A percentile compares a stretch with the other conserved stretches of the same genome.
phyloP scores from a whole-genome alignment of 257 asterid species.

The Solanum paucissectum region DNA sequence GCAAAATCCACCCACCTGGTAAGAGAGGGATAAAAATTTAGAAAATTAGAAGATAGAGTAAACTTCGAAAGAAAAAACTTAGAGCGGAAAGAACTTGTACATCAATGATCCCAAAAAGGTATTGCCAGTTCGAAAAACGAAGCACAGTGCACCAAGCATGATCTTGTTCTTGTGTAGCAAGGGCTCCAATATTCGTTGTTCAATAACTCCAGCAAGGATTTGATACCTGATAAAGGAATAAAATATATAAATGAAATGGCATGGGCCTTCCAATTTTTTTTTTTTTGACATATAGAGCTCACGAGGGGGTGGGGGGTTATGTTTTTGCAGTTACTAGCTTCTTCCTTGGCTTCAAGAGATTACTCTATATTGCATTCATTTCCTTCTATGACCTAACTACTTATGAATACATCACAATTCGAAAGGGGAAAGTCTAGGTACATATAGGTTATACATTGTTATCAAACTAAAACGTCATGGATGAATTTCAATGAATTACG shows the following conservation, averaged over 20 bases:
- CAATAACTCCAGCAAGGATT: constrained; percentile 80
- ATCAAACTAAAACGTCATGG: not conserved
- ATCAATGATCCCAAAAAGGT: constrained; percentile 90
- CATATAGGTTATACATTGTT: not conserved
- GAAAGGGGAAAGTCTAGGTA: not conserved
- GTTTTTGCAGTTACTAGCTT: not conserved
- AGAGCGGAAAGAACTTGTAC: constrained; percentile 26
- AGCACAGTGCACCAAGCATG: constrained; percentile 66
- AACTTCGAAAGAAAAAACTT: not conserved
- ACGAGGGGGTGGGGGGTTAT: not conserved
- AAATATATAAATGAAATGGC: not conserved
- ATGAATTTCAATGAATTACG: not conserved
- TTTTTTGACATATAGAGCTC: not conserved
- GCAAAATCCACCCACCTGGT: constrained; percentile 98
- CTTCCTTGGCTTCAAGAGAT: not conserved
- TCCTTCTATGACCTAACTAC: not conserved
- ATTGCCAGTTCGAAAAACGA: constrained; percentile 84
- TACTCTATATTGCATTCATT: not conserved
- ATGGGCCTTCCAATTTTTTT: not conserved
- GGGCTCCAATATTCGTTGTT: constrained; percentile 80
- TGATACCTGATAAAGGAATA: constrained; percentile 53
- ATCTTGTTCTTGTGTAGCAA: constrained; percentile 76
- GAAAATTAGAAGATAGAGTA: not conserved
- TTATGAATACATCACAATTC: not conserved
- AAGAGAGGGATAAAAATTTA: not conserved